phyloP scores from a whole-genome alignment of 2,329 filamentous ascomycete species.

The Bipolaris sorokiniana region DNA sequence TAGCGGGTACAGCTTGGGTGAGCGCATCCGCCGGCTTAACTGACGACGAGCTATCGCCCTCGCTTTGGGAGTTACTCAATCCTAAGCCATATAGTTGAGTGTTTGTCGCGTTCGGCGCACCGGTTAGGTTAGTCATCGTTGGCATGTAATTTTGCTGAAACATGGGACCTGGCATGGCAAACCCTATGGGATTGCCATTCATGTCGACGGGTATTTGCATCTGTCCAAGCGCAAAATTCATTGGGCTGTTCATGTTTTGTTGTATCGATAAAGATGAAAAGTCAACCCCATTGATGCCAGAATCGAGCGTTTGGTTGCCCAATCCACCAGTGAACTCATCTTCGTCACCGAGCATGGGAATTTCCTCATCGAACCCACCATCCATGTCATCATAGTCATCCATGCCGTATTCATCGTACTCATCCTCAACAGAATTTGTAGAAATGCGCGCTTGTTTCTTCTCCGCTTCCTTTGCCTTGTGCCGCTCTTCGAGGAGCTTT shows the following conservation, averaged over 20 bases:
- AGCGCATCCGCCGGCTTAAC: conserved; percentile 18
- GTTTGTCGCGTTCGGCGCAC: neutral
- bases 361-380: conserved; percentile 70
- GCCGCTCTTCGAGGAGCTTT: conserved; percentile 74
- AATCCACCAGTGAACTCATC: conserved; percentile 36
- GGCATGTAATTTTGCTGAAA: conserved; percentile 27
- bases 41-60: conserved; percentile 10
- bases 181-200: conserved; percentile 43
- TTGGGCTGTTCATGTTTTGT: conserved; percentile 23
- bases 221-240: conserved; percentile 31
- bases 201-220: conserved; percentile 37
- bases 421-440: conserved; percentile 45
- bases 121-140: neutral
- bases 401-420: conserved; percentile 48
- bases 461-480: conserved; percentile 69
- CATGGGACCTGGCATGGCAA: conserved; percentile 39
- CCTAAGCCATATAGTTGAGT: conserved; percentile 22
- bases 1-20: conserved; percentile 5
- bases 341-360: conserved; percentile 60
- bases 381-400: conserved; percentile 58
- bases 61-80: conserved; percentile 22
- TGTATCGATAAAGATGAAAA: conserved; percentile 42
- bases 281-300: conserved; percentile 41
- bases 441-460: conserved; percentile 52
- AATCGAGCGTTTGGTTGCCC: conserved; percentile 35